Conservation (phyloP, 1,284 basidiomycete species). For the Sphaerobolus stellatus region DNA sequence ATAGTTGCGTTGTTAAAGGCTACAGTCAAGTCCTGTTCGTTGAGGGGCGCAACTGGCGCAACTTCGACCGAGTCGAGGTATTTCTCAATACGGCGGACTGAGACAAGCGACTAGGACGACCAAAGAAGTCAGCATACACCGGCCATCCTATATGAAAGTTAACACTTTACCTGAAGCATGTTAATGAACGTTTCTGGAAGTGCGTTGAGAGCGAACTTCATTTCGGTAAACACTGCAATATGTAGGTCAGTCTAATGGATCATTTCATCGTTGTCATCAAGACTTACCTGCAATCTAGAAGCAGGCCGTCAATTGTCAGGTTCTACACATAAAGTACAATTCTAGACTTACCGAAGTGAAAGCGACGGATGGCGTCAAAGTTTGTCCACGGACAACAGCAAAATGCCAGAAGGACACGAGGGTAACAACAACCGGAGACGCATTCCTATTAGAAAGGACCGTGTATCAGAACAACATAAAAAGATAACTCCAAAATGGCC, state of each 20-base stretch:
- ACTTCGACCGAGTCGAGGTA: slow-evolving; percentile 79
- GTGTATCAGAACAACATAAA: slow-evolving; percentile 3
- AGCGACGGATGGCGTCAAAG: slow-evolving; percentile 80
- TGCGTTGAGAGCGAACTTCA: slow-evolving; percentile 81
- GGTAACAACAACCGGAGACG: slow-evolving; percentile 72
- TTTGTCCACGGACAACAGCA: slow-evolving; percentile 64
- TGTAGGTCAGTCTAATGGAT: slow-evolving; percentile 3
- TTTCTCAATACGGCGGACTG: slow-evolving; percentile 87
- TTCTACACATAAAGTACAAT: neutral
- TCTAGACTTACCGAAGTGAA: slow-evolving; percentile 68
- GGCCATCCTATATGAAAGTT: neutral
- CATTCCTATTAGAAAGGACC: slow-evolving; percentile 49
- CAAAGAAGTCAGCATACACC: neutral
- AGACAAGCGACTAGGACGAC: slow-evolving; percentile 65
- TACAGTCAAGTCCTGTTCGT: slow-evolving; percentile 47
- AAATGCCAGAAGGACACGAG: slow-evolving; percentile 84
- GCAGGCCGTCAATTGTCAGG: neutral
- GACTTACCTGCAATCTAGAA: slow-evolving; percentile 49
- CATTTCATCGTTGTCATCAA: neutral
- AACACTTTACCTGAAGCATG: slow-evolving; percentile 70
- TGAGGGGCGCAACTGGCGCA: slow-evolving; percentile 53
- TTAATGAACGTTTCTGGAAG: slow-evolving; percentile 90
- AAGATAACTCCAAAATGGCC: slow-evolving; percentile 13
- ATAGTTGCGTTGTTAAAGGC: slow-evolving; percentile 81
- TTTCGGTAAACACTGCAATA: slow-evolving; percentile 76